Evolutionary conservation across 768 basidiomycete genomes (phyloP).

Genomic region (Lactarius psammicola): DNA sequence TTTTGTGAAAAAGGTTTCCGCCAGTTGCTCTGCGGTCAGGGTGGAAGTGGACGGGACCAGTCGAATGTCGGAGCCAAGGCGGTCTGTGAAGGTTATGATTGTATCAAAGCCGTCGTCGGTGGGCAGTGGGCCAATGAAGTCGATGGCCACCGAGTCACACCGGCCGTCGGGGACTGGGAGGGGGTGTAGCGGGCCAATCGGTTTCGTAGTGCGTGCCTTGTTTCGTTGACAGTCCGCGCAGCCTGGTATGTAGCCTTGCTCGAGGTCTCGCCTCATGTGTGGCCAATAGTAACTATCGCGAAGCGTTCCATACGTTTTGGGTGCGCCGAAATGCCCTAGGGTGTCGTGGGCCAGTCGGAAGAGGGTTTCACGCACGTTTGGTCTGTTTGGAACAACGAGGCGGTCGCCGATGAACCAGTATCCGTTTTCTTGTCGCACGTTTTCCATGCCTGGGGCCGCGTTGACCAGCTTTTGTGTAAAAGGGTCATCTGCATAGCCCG

Average conservation of each 20-base stretch:
- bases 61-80: background rate
- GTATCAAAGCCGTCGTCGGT: conserved; percentile 24
- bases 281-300: conserved; percentile 23
- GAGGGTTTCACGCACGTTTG: no score
- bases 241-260: conserved; percentile 22
- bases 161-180: conserved; percentile 14
- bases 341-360: no score
- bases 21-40: background rate
- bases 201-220: no score
- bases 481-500: no score
- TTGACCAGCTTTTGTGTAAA: no score
- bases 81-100: background rate
- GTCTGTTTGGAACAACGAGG: no score
- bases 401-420: no score
- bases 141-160: conserved; percentile 30
- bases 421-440: no score
- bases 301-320: no score
- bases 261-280: conserved; percentile 5
- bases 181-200: background rate
- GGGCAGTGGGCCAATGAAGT: conserved; percentile 30
- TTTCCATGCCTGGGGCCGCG: no score
- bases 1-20: background rate
- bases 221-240: background rate
- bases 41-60: background rate
- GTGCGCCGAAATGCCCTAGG: no score